phyloP scores from a whole-genome alignment of 768 basidiomycete genomes.

The Trametes meyenii region DNA sequence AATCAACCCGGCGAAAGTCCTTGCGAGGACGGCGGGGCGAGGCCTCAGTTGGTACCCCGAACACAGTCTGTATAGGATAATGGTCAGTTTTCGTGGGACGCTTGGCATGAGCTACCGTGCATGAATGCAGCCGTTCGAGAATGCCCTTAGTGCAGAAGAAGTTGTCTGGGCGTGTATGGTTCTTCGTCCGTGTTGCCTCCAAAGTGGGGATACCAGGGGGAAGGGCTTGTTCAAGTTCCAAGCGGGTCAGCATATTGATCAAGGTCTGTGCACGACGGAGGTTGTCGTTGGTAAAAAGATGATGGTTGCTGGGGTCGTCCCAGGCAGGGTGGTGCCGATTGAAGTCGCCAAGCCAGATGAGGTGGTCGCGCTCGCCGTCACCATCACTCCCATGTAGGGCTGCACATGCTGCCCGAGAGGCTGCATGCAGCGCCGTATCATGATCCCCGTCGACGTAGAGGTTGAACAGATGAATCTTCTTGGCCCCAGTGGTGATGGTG shows the following conservation, averaged over 20 bases:
- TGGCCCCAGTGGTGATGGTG: constrained; percentile 21
- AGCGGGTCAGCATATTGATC: constrained; percentile 28
- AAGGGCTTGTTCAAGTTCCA: constrained; percentile 39
- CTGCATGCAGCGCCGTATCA: constrained; percentile 22
- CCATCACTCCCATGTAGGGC: too few species aligned
- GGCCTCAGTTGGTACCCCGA: constrained; percentile 28
- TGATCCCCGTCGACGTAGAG: constrained; percentile 41
- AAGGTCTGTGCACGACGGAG: constrained; percentile 31
- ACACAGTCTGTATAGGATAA: constrained; percentile 37
- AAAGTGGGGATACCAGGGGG: constrained; percentile 42
- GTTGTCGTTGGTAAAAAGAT: constrained; percentile 39
- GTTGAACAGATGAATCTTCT: constrained; percentile 37
- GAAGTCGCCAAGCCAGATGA: constrained; percentile 42
- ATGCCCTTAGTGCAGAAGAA: constrained; percentile 38
- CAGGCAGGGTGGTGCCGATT: constrained; percentile 45
- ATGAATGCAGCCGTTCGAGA: constrained; percentile 30
- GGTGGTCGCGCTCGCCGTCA: constrained; percentile 8
- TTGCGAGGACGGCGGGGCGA: neutral
- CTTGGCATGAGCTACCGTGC: constrained; percentile 26
- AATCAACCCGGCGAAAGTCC: constrained; percentile 38
- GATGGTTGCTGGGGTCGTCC: constrained; percentile 37
- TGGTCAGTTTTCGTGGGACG: constrained; percentile 42
- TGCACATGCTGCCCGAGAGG: constrained; percentile 3
- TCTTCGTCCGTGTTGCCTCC: constrained; percentile 32
- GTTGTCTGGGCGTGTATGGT: constrained; percentile 46